Percentiles rank a stretch among this genome's conserved stretches.
Conservation (phyloP, 2,329 filamentous ascomycete genomes). For the Coniochaeta sp. region DNA sequence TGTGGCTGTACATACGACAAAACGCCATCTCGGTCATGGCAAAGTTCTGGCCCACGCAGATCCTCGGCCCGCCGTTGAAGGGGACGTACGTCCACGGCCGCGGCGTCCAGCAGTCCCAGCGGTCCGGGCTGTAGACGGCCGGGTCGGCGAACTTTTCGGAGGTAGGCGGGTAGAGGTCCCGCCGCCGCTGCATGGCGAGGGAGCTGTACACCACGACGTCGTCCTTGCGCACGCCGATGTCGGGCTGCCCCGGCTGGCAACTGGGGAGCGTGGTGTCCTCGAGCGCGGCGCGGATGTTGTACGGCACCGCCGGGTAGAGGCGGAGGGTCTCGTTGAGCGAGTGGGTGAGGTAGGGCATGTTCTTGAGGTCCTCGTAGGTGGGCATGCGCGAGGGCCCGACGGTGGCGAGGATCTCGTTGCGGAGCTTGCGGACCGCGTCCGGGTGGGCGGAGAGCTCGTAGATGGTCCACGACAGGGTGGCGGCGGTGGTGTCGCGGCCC, state of each 20-base stretch:
- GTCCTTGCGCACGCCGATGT: conserved; percentile 15
- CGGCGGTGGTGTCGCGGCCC: conserved; percentile 55
- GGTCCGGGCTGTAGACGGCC: conserved; percentile 18
- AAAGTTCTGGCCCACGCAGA: conserved; percentile 54
- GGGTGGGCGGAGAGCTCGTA: conserved; percentile 27
- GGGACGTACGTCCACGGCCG: conserved; percentile 27
- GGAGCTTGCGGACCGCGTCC: conserved; percentile 27
- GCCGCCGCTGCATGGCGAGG: conserved; percentile 19
- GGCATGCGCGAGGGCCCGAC: conserved; percentile 25
- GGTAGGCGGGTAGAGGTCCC: conserved; percentile 18
- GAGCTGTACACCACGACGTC: conserved; percentile 17
- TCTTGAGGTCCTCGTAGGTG: conserved; percentile 39
- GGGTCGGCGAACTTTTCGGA: conserved; percentile 17
- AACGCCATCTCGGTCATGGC: conserved; percentile 52
- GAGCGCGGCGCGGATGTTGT: conserved; percentile 18
- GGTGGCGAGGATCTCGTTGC: conserved; percentile 23
- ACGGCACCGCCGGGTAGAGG: conserved; percentile 19
- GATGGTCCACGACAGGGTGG: conserved; percentile 32
- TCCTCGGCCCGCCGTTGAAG: conserved; percentile 30
- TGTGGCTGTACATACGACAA: conserved; percentile 23
- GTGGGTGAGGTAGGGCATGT: conserved; percentile 41
- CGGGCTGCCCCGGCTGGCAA: conserved; percentile 12
- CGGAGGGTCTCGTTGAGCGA: conserved; percentile 30
- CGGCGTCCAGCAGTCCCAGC: conserved; percentile 20
- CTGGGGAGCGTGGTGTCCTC: conserved; percentile 16